Base-by-base conservation (phyloP, 1,284 basidiomycete genomes). In the Vanrija humicola region DNA sequence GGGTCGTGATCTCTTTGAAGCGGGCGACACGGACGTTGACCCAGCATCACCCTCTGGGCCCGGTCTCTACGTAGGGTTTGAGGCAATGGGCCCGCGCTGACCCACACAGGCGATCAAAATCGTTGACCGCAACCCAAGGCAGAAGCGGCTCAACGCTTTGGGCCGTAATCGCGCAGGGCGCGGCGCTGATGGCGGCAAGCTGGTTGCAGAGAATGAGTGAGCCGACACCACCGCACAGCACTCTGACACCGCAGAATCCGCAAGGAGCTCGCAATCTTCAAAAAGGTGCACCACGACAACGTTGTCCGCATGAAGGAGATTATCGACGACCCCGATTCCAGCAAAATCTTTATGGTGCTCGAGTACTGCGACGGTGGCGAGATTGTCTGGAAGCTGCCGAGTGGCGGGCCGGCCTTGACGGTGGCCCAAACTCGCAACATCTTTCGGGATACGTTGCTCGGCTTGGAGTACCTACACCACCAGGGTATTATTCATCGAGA, bases 401-500 rank as follows among this genome's bases (percentile, higher is more conserved):
- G 83, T 55, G 80, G 83, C 40, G 54, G 59, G 48, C 95, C 95
- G 5, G 81, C 88, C 8, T 80, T 98, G 58, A 86, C 86, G 8
- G 83, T 96, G 15, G 83, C 85, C 51, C 89, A 97, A 72, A 87
- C 88, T 7, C 80, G 93, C 38, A 82, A 86, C 53, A 94, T 94
- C 46, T 87, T 94, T 69, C 85, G 95, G 54, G 95, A 98, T 74
- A 88, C 93, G 47, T 84, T 96, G 43, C 83, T 95, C 18, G 95
- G 95, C 25, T 83, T 98, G 45, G 91, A 96, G 71, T 98, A 97
- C 73, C 79, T 43, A 18, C 28, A 28, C 39, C 85, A 89, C 68
- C 91, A 98, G 71, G 95, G 95, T 38, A 97, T 99, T 75, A 98
- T 98, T 50, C 96, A 99, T 77, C 90, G 96, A 55, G 96, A 99